Percentiles rank a stretch among this genome's conserved stretches.
phyloP scores from a whole-genome alignment of 495 filamentous ascomycete species.

The Hyphodiscus hymeniophilus region DNA sequence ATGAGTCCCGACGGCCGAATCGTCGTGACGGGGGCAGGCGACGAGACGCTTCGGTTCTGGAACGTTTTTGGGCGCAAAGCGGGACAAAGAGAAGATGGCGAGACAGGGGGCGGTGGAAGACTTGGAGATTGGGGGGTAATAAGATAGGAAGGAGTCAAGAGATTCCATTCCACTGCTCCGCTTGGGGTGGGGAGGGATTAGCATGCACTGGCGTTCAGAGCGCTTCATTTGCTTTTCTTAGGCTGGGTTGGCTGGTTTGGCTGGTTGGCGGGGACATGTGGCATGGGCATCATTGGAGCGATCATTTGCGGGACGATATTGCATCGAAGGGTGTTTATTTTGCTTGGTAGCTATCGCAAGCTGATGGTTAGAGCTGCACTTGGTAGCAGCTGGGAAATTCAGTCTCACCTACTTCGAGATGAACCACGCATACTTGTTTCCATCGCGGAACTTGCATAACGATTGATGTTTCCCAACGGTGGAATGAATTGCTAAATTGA shows the following conservation, averaged over 20 bases:
- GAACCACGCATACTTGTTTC: too few relatives aligned
- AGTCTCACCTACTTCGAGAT: conserved; percentile 9
- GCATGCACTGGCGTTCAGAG: conserved; percentile 9
- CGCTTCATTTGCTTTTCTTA: neutral
- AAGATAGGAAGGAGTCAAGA: conserved; percentile 36
- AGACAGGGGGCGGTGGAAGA: conserved; percentile 40
- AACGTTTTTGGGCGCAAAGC: conserved; percentile 73
- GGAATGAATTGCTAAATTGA: too few relatives aligned
- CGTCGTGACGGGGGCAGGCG: conserved; percentile 92
- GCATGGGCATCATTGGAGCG: neutral
- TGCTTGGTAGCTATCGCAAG: neutral
- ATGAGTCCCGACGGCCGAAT: conserved; percentile 95
- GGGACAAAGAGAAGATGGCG: conserved; percentile 37
- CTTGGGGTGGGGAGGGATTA: neutral
- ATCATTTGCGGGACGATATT: neutral
- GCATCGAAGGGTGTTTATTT: neutral
- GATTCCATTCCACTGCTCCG: neutral
- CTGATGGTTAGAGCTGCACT: neutral
- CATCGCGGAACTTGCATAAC: too few relatives aligned
- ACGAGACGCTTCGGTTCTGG: conserved; percentile 96
- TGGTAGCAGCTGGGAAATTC: neutral
- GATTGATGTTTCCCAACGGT: too few relatives aligned
- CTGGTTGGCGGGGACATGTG: neutral
- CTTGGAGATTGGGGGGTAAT: conserved; percentile 66
- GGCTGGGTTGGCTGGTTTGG: neutral